Evolutionary conservation across 108 stramenopile species (phyloP), one percentile per base, ranked within the genome.

Genomic region (Fistulifera solaris): DNA sequence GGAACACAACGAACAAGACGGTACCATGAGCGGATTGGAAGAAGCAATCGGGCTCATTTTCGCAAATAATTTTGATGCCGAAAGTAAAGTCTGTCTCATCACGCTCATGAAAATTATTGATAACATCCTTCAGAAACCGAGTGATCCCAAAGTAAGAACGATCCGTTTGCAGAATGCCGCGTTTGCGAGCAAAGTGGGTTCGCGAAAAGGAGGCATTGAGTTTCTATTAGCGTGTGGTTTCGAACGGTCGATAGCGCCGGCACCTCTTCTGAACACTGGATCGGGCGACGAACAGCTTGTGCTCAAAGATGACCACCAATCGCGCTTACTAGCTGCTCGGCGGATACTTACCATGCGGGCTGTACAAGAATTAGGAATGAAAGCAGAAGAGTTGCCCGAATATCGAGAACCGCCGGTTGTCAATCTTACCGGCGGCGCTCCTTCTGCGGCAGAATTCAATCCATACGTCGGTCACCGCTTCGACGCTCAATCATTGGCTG

Each of bases 41-140:
- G 53, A 63, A 38, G 77, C 83, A 11, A 44, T 80, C 51, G 16
- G 31, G 5, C 11, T 40, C 14, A 40, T 85, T 19, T 62, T 85
- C 0, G 40, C 63, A 23, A 69, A 65, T 1, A 83, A 81, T 52
- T 87, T 87, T 56, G 85, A 87, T 48, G 63, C 62, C 17, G 67
- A 76, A 17, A 65, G 66, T 56, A 66, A 67, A 54, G 67, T 54
- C 17, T 87, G 85, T 61, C 48, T 86, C 5, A 10, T 51, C 12
- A 86, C 83, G 1, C 61, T 85, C 10, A 57, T 90, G 10, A 90
- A 84, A 58, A 57, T 90, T 10, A 46, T 90, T 42, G 81, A 90
- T 64, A 87, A 86, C 43, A 15, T 90, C 15, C 49, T 87, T 16
- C 67, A 65, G 38, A 61, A 80, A 13, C 78, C 78, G 7, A 48